These are phyloP conservation scores for Salix suchowensis DNA, from an alignment of 345 rosid genomes.

Conservation along the genomic window DNA sequence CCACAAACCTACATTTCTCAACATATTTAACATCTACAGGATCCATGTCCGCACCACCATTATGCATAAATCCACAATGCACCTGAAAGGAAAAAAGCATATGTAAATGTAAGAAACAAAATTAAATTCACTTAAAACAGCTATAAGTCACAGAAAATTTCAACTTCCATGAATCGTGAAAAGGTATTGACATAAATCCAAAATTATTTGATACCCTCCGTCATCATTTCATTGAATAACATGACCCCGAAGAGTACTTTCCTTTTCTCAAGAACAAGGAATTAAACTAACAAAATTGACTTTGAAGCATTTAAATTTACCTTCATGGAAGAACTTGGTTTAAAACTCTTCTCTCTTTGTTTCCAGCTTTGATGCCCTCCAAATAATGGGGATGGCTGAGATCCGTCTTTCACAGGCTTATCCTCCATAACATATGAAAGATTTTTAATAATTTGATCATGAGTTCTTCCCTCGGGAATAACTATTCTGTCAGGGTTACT, in stretches of 20 bases:
- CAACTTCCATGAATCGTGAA: not conserved
- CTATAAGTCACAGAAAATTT: not conserved
- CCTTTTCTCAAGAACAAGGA: not conserved
- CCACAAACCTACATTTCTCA: slow-evolving; percentile 76
- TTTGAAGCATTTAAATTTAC: slow-evolving; percentile 27
- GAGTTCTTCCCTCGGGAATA: slow-evolving; percentile 60
- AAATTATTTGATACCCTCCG: not conserved
- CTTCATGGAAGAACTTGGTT: slow-evolving; percentile 69
- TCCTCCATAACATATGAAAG: slow-evolving; percentile 60
- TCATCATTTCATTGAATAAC: not conserved
- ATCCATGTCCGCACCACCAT: slow-evolving; percentile 87
- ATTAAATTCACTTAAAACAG: not conserved
- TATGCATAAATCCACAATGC: slow-evolving; percentile 79
- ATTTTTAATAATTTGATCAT: slow-evolving; percentile 45
- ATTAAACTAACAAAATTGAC: not conserved
- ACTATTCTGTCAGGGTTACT: slow-evolving; percentile 57
- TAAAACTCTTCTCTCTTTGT: slow-evolving; percentile 73
- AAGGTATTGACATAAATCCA: not conserved
- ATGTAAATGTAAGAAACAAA: slow-evolving; percentile 3
- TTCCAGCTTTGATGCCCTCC: slow-evolving; percentile 88
- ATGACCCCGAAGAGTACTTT: not conserved
- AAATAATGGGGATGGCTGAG: slow-evolving; percentile 57
- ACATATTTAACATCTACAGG: slow-evolving; percentile 55
- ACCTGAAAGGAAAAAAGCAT: slow-evolving; percentile 41
- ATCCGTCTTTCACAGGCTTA: slow-evolving; percentile 37